phyloP scores from a whole-genome alignment of 75 land plant genomes.

The Pinus albicaulis region DNA sequence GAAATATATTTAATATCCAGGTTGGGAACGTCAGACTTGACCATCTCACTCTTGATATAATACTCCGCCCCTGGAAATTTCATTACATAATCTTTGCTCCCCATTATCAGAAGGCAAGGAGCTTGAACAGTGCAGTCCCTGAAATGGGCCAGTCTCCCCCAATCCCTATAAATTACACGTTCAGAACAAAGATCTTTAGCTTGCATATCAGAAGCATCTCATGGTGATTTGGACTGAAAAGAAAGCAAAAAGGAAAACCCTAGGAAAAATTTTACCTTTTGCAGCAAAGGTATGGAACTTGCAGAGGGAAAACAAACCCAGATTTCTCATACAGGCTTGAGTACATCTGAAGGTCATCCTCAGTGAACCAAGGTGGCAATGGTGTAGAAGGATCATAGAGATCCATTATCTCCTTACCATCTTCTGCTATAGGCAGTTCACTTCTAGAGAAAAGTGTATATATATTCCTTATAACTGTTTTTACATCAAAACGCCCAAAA shows the following conservation, averaged over 20 bases:
- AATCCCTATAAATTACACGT: constrained; percentile 12
- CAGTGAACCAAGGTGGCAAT: constrained; percentile 61
- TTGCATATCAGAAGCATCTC: neutral
- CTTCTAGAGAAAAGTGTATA: constrained; percentile 61
- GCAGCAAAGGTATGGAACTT: constrained; percentile 42
- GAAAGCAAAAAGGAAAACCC: neutral
- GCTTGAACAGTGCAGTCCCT: constrained; percentile 23
- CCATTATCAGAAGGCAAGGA: constrained; percentile 43
- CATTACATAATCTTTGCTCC: constrained; percentile 44
- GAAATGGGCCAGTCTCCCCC: constrained; percentile 3
- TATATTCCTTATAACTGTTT: constrained; percentile 55
- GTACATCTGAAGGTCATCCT: constrained; percentile 51
- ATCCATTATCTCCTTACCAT: constrained; percentile 64
- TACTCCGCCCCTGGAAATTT: constrained; percentile 49
- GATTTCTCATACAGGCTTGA: constrained; percentile 50
- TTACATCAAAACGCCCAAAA: constrained; percentile 64
- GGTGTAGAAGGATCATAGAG: constrained; percentile 44
- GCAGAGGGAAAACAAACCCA: constrained; percentile 42
- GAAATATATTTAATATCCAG: constrained; percentile 22
- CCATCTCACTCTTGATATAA: constrained; percentile 30
- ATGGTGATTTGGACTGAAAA: neutral
- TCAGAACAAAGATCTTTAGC: neutral
- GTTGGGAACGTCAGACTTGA: constrained; percentile 33
- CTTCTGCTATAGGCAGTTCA: constrained; percentile 44
- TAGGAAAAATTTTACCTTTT: neutral